Percentiles rank a stretch among this genome's conserved stretches.
Conservation (phyloP, 2,329 filamentous ascomycete species). For the Hypoxylon sp. region DNA sequence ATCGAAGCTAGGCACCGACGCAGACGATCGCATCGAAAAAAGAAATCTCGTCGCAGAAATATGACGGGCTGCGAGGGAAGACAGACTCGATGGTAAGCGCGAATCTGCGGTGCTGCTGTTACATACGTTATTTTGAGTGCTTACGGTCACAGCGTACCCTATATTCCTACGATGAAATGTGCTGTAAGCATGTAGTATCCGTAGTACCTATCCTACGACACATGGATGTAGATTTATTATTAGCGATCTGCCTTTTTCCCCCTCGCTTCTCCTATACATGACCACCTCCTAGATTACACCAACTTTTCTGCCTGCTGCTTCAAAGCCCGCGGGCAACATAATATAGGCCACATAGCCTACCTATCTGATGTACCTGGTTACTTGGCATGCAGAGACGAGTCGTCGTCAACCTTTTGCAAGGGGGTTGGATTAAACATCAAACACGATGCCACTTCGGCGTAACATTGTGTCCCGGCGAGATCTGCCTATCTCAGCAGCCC, state of each 20-base stretch:
- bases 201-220: not conserved
- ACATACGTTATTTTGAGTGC: constrained; percentile 42
- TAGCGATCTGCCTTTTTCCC: constrained; percentile 39
- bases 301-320: constrained; percentile 30
- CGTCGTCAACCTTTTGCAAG: constrained; percentile 27
- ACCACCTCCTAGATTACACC: constrained; percentile 4
- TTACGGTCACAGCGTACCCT: constrained; percentile 34
- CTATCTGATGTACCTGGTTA: not conserved
- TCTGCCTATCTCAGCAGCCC: constrained; percentile 42
- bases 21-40: constrained; percentile 28
- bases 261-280: constrained; percentile 4
- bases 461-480: constrained; percentile 40
- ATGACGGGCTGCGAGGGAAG: constrained; percentile 28
- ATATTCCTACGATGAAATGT: constrained; percentile 1
- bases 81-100: constrained; percentile 33
- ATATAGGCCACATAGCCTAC: not conserved
- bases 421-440: constrained; percentile 38
- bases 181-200: not conserved
- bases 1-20: constrained; percentile 3
- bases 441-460: constrained; percentile 36
- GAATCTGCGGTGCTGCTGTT: constrained; percentile 37
- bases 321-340: constrained; percentile 2
- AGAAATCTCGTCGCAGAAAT: constrained; percentile 36
- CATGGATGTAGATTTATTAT: constrained; percentile 36
- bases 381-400: constrained; percentile 5